Conservation (phyloP, 2,329 filamentous ascomycete species). For the Colletotrichum australisinense region DNA sequence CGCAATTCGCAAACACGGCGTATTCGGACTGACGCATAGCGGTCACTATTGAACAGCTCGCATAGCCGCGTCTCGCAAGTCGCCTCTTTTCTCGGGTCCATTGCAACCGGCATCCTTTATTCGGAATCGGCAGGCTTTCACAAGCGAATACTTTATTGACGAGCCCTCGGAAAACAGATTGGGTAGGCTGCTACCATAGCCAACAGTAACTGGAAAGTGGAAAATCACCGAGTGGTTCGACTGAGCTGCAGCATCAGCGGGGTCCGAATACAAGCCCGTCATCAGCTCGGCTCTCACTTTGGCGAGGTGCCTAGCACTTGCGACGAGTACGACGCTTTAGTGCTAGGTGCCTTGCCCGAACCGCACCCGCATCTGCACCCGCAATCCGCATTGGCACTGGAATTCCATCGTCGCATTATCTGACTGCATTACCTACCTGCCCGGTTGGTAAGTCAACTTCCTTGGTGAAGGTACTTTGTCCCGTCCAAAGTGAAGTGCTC, state of each 20-base stretch:
- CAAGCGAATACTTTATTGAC: constrained; percentile 4
- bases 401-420: background rate
- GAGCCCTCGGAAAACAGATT: background rate
- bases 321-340: background rate
- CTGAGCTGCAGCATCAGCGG: constrained; percentile 1
- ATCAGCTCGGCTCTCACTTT: background rate
- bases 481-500: background rate
- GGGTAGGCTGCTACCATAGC: background rate
- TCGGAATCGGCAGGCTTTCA: constrained; percentile 5
- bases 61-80: background rate
- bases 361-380: background rate
- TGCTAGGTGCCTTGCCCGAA: constrained; percentile 25
- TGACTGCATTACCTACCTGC: constrained; percentile 6
- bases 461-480: background rate
- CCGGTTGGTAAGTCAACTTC: background rate
- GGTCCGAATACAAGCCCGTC: background rate
- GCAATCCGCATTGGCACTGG: background rate
- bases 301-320: constrained; percentile 26
- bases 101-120: background rate
- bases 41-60: constrained; percentile 2
- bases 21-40: constrained; percentile 18
- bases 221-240: constrained; percentile 28
- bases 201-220: background rate
- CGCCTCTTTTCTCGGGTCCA: constrained; percentile 2
- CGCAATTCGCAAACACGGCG: background rate